These are phyloP conservation scores for Aspergillus tanneri DNA, from an alignment of 2,329 filamentous ascomycete genomes.

Conservation along the genomic window DNA sequence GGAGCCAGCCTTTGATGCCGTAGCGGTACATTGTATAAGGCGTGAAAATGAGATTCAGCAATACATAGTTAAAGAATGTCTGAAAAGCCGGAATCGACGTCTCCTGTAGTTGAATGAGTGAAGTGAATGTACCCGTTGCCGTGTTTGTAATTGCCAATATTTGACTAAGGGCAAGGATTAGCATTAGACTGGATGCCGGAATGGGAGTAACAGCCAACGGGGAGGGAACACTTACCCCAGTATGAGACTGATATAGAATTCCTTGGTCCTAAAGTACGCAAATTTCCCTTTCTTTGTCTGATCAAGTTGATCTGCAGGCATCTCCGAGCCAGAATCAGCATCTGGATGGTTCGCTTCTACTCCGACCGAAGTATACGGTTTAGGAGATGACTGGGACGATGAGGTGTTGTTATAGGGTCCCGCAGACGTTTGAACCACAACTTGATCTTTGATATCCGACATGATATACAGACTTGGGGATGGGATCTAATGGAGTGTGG, in stretches of 20 bases:
- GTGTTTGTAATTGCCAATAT: slow-evolving; percentile 86
- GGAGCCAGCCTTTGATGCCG: slow-evolving; percentile 68
- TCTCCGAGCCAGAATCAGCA: slow-evolving; percentile 17
- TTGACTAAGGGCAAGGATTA: slow-evolving; percentile 54
- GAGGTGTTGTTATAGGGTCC: slow-evolving; percentile 7
- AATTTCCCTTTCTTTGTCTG: slow-evolving; percentile 52
- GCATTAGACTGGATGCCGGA: slow-evolving; percentile 11
- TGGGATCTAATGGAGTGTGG: too few relatives aligned
- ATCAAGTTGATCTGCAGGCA: slow-evolving; percentile 40
- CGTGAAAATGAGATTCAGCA: slow-evolving; percentile 80
- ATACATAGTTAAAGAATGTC: slow-evolving; percentile 88
- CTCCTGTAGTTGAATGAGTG: slow-evolving; percentile 64
- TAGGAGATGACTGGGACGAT: slow-evolving; percentile 15
- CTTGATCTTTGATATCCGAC: slow-evolving; percentile 28
- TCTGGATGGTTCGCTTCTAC: slow-evolving; percentile 17
- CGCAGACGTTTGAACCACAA: slow-evolving; percentile 25
- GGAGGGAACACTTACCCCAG: slow-evolving; percentile 59
- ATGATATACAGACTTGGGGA: slow-evolving; percentile 17
- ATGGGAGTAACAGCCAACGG: neutral
- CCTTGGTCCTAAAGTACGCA: slow-evolving; percentile 74
- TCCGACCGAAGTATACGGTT: slow-evolving; percentile 19
- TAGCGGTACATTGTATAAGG: slow-evolving; percentile 75
- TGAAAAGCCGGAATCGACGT: slow-evolving; percentile 93
- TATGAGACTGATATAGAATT: slow-evolving; percentile 82
- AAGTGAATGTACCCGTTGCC: slow-evolving; percentile 85